Percentiles rank a stretch among this genome's conserved stretches.
Conservation (phyloP, 106 monocot genomes). For the Allium fistulosum region DNA sequence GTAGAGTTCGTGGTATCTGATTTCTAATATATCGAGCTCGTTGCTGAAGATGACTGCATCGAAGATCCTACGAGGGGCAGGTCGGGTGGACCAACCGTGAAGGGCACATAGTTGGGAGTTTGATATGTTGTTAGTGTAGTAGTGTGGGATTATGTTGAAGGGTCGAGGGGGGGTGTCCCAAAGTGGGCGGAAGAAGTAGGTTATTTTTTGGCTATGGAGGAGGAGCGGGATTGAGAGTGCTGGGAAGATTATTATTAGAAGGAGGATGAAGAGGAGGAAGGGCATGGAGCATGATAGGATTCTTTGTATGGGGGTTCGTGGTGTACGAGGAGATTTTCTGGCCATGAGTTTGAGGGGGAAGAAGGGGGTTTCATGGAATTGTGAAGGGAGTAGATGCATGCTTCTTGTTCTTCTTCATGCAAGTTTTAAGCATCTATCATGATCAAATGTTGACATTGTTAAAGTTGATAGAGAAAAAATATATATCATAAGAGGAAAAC, state of each 20-base stretch:
- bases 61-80: constrained; percentile 67
- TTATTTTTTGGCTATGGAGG: constrained; percentile 27
- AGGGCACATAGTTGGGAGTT: constrained; percentile 52
- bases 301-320: not conserved
- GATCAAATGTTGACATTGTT: too few relatives aligned
- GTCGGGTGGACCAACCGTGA: constrained; percentile 55
- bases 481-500: too few relatives aligned
- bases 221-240: constrained; percentile 18
- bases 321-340: constrained; percentile 5
- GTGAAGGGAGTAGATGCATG: not conserved
- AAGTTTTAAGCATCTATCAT: too few relatives aligned
- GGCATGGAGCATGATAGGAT: not conserved
- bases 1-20: constrained; percentile 67
- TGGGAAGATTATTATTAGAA: constrained; percentile 14
- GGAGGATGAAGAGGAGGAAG: not conserved
- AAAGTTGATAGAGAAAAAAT: too few relatives aligned
- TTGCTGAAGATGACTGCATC: constrained; percentile 91
- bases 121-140: constrained; percentile 52
- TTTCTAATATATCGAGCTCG: constrained; percentile 81
- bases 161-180: constrained; percentile 89
- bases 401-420: not conserved
- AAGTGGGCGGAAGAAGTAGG: constrained; percentile 78
- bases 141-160: constrained; percentile 67
- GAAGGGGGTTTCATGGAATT: not conserved
- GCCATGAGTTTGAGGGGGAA: constrained; percentile 10